Evolutionary conservation across 768 basidiomycete genomes (phyloP), one percentile per base, ranked within the genome.

Genomic region (Hydnum rufescens): DNA sequence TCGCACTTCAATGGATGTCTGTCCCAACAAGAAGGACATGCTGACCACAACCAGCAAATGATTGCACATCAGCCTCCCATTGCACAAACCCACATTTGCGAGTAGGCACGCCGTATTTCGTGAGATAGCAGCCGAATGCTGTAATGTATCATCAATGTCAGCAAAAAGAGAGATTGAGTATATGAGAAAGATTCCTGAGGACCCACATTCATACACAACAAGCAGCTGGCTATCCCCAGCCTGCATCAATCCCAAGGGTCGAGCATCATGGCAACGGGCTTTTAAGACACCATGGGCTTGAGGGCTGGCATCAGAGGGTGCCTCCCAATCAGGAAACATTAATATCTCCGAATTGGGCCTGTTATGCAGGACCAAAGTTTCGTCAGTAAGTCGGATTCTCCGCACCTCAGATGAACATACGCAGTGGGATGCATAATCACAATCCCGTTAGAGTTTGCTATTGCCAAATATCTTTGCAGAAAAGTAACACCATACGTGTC

Each of bases 121-220:
- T 74, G 58, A 86, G 74, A 61, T 81, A 88, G 59, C 76, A 83
- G 13, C 85, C 86, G 36, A 86, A 65, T 28, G 72, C 86, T 87
- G 55, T 4, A 31, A n/a, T n/a, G n/a, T n/a, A n/a, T n/a, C n/a
- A 36, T 47, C 5, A n/a, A 48, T 32, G 29, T 32, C 51, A 29
- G 8, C 19, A n/a, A n/a, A n/a, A n/a, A n/a, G n/a, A n/a, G n/a
- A n/a, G n/a, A n/a, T n/a, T n/a, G n/a, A n/a, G n/a, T n/a, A n/a
- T n/a, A n/a, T 42, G 22, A 49, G 4, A 3, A 16, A 18, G 23
- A 42, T 25, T 46, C 28, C 28, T 3, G 31, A 8, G 26, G 25
- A 16, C 49, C 59, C 53, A 82, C 85, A 72, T 56, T 89, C 81
- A 57, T 80, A 89, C 32, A 89, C 62, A 8, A 87, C 72, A 56